A percentile compares a stretch with the other conserved stretches of the same genome.
Evolutionary conservation across 116 monocot genomes (phyloP).

Genomic region (Dioscorea cayenensis): DNA sequence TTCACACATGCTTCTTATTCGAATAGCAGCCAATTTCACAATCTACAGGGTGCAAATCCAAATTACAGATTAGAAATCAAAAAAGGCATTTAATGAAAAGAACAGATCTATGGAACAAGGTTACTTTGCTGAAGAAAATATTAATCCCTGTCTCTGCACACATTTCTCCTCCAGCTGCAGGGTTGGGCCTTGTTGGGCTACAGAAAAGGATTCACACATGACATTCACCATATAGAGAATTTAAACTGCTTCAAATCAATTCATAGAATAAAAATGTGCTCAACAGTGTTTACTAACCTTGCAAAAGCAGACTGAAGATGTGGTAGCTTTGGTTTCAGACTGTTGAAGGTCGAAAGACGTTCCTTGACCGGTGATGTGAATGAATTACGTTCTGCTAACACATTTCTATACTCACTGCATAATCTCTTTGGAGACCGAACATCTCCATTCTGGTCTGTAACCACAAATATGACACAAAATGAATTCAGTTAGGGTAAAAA

Average conservation of each 20-base stretch:
- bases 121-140: constrained; percentile 82
- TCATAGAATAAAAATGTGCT: not conserved
- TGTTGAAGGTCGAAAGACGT: constrained; percentile 28
- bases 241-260: not conserved
- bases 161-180: constrained; percentile 68
- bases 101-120: not conserved
- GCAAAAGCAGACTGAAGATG: constrained; percentile 93
- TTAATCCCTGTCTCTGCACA: constrained; percentile 78
- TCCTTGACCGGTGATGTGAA: constrained; percentile 78
- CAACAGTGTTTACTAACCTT: constrained; percentile 43
- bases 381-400: constrained; percentile 50
- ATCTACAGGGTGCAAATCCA: constrained; percentile 38
- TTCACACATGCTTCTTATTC: constrained; percentile 88
- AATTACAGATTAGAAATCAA: constrained; percentile 4
- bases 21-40: constrained; percentile 81
- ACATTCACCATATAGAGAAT: not conserved
- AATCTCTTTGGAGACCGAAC: constrained; percentile 62
- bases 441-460: constrained; percentile 56
- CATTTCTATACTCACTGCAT: constrained; percentile 48
- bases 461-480: not conserved
- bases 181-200: constrained; percentile 82
- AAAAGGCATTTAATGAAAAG: not conserved
- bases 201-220: constrained; percentile 10
- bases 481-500: not conserved
- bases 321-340: constrained; percentile 60